phyloP scores from a whole-genome alignment of 352 stramenopile genomes.

The Pythium scleroteichum region DNA sequence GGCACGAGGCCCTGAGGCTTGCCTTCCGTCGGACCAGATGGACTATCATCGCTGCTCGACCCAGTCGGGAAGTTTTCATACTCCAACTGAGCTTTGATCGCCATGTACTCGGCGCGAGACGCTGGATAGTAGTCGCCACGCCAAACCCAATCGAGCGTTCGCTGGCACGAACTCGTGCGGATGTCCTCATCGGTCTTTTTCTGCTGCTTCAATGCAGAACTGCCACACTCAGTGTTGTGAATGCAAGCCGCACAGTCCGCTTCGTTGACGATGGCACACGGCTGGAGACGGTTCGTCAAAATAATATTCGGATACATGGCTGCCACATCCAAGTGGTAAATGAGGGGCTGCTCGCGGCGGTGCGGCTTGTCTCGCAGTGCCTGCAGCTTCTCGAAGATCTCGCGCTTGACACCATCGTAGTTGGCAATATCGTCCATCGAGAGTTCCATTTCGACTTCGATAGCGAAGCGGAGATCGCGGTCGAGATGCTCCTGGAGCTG shows the following conservation, averaged over 20 bases:
- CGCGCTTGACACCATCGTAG: slow-evolving; percentile 78
- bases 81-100: slow-evolving; percentile 95
- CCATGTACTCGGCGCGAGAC: slow-evolving; percentile 93
- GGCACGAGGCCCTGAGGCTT: slow-evolving; percentile 40
- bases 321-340: slow-evolving; percentile 99
- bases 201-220: slow-evolving; percentile 72
- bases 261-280: slow-evolving; percentile 96
- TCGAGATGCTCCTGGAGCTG: slow-evolving; percentile 98
- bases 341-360: slow-evolving; percentile 91
- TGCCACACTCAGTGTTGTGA: slow-evolving; percentile 86
- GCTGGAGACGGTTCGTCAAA: slow-evolving; percentile 98
- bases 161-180: slow-evolving; percentile 92
- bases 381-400: slow-evolving; percentile 95
- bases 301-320: slow-evolving; percentile 99
- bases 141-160: slow-evolving; percentile 99
- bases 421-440: slow-evolving; percentile 90
- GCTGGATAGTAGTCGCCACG: slow-evolving; percentile 96
- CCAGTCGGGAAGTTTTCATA: slow-evolving; percentile 81
- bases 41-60: not conserved
- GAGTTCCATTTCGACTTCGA: slow-evolving; percentile 93
- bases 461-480: slow-evolving; percentile 95
- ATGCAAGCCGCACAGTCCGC: slow-evolving; percentile 95
- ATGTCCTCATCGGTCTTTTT: slow-evolving; percentile 37
- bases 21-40: slow-evolving; percentile 1
- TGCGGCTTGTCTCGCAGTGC: slow-evolving; percentile 93